Percentiles rank a stretch among this genome's conserved stretches.
Conservation (phyloP, 805 yeast species). For the Candida taoyuanica region DNA sequence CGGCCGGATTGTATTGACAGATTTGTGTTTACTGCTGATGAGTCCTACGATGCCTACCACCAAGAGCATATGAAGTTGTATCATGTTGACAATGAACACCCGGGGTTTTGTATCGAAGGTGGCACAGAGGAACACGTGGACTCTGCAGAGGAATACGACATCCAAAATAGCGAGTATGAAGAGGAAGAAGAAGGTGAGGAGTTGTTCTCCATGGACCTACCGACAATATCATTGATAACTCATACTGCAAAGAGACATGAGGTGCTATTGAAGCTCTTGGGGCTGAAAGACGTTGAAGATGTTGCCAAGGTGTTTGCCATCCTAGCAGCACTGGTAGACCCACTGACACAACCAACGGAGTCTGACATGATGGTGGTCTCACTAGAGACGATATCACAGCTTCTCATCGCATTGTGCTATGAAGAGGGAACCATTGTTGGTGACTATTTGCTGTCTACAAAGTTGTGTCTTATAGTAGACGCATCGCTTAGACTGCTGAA, state of each 20-base stretch:
- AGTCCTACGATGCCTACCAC: constrained; percentile 3
- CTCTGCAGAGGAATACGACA: neutral
- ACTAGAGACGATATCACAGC: constrained; percentile 48
- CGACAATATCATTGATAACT: constrained; percentile 20
- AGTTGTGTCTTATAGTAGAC: constrained; percentile 34
- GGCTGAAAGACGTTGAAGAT: constrained; percentile 17
- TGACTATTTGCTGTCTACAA: constrained; percentile 30
- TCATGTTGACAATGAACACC: constrained; percentile 11
- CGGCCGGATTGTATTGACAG: constrained; percentile 1
- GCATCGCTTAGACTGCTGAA: constrained; percentile 33
- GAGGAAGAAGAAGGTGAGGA: constrained; percentile 23
- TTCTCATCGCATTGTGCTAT: constrained; percentile 35
- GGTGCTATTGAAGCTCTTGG: constrained; percentile 27
- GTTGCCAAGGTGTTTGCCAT: constrained; percentile 19
- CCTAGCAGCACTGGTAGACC: constrained; percentile 46
- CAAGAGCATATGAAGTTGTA: constrained; percentile 4
- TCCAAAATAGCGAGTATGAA: neutral
- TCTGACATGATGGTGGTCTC: constrained; percentile 50
- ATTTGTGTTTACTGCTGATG: neutral
- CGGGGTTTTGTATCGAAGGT: constrained; percentile 11
- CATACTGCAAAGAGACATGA: constrained; percentile 29
- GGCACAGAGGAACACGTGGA: neutral
- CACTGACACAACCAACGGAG: constrained; percentile 66
- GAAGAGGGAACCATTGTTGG: constrained; percentile 30
- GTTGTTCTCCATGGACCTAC: constrained; percentile 29